Evolutionary conservation across 2,329 filamentous ascomycete species (phyloP), one percentile per base, ranked within the genome.

Genomic region (Fonsecaea pugnacius): DNA sequence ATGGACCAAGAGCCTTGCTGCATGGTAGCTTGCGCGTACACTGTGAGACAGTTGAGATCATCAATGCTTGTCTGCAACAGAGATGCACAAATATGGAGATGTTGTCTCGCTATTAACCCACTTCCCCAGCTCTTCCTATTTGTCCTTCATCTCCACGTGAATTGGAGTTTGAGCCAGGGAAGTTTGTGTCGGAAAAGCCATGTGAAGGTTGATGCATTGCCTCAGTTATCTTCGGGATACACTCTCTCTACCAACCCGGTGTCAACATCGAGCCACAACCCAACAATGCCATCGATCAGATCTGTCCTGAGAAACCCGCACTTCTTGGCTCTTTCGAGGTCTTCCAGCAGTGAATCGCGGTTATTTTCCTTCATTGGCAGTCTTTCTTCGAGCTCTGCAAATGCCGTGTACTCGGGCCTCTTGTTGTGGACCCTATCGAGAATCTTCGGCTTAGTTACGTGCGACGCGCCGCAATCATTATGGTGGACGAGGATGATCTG

Each of bases 251-350:
- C 27, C 51, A 64, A 24, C 12, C 62, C 62, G 10, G 62, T 54
- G n/a, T 64, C 58, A 32, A 64, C 40, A 27, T 64, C 58, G 18
- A 64, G 62, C 36, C 57, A 64, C 32, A 64, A 18, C 7, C 58
- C 62, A 18, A 60, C 57, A 33, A 52, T 33, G 8, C 35, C 46
- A 27, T 64, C 58, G n/a, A 61, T 38, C 58, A 64, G 35, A 51
- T 64, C 62, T 24, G 57, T 40, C 18, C 57, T 56, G 7, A 64
- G 24, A 18, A 61, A 60, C 4, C 51, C 58, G 32, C 58, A 55
- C 35, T 33, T 35, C 46, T 58, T 64, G 32, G 46, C 58, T 27
- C 24, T 36, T 52, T 33, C 18, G 8, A 64, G 48, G 21, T 64
- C 62, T 14, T 60, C 52, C 38, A 51, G 32, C 51, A 64, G 21